phyloP scores from a whole-genome alignment of 2,329 filamentous ascomycete genomes.

The Diplodia intermedia region DNA sequence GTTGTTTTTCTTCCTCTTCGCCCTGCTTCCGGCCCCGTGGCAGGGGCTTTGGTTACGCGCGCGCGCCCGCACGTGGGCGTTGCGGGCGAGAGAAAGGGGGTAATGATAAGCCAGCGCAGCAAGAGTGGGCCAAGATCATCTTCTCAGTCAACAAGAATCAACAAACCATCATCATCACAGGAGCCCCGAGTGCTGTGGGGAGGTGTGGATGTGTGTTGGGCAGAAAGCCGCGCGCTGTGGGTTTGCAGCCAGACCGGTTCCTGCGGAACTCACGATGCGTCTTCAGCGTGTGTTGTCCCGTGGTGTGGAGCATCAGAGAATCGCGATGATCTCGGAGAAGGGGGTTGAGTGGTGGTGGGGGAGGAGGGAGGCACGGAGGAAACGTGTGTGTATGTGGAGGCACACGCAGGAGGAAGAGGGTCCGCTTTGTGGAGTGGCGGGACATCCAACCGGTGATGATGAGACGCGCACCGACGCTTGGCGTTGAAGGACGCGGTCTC shows the following conservation, averaged over 20 bases:
- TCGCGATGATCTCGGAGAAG: not conserved
- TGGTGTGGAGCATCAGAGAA: not conserved
- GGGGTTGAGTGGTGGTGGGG: not conserved
- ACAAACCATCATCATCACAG: not conserved
- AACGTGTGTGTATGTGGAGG: constrained; percentile 1
- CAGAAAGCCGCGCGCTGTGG: not conserved
- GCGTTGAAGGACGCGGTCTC: not conserved
- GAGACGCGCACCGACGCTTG: not conserved
- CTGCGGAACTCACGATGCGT: too few relatives aligned
- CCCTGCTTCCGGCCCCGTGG: not conserved
- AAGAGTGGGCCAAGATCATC: not conserved
- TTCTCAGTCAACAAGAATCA: not conserved
- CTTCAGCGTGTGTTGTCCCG: not conserved
- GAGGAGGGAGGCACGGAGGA: not conserved
- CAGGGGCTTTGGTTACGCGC: not conserved
- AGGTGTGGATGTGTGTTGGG: not conserved
- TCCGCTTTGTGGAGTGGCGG: not conserved
- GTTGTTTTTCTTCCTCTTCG: too few relatives aligned
- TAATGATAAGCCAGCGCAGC: not conserved
- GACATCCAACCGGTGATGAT: not conserved
- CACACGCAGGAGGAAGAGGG: not conserved
- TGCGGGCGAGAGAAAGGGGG: not conserved
- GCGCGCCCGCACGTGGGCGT: not conserved
- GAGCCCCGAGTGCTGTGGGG: not conserved
- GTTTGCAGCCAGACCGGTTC: not conserved